Evolutionary conservation across 2,329 filamentous ascomycete species (phyloP), one percentile per base, ranked within the genome.

Genomic region (Trichoderma harzianum): DNA sequence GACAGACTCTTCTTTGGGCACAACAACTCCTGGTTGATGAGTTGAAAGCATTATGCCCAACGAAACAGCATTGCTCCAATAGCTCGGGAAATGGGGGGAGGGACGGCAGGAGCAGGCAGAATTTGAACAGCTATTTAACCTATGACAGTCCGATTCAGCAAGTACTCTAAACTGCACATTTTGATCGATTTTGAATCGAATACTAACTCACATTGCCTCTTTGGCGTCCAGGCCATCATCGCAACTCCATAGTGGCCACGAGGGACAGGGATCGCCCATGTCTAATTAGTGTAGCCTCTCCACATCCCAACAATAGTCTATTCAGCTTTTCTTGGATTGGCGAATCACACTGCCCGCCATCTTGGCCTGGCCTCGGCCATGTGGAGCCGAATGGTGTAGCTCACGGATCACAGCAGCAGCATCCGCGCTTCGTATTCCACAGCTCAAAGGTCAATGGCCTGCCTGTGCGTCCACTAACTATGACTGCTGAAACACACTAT

Each of bases 401-500:
- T 32, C 21, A 47, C 34, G 55, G 55, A 60, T 69, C 24, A 43
- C 53, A 60, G 53, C 65, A 60, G 39, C 36, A 60, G 28, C 55
- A 32, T 58, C 24, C 28, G 34, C 36, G 36, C 55, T 47, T 60
- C 55, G 65, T 51, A 51, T 51, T n/a, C 14, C 65, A n/a, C n/a
- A 47, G 14, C 36, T 60, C 53, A 60, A 68, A 43, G 55, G 34
- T 69, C 53, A 69, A 39, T 26, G 65, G 36, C 11, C n/a, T 26
- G 36, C 30, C 55, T 69, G 55, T 69, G 65, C 65, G n/a, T 51
- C 12, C 32, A 60, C 65, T 69, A 69, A 34, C 30, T 11, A 61
- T 51, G 5, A 14, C 26, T 60, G 55, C 65, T 69, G 65, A 69
- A 69, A 69, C 65, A 30, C 65, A 47, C 65, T 51, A 60, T 69